Evolutionary conservation across 495 filamentous ascomycete species (phyloP), one percentile per base, ranked within the genome.

Genomic region (Penicillium canescens): DNA sequence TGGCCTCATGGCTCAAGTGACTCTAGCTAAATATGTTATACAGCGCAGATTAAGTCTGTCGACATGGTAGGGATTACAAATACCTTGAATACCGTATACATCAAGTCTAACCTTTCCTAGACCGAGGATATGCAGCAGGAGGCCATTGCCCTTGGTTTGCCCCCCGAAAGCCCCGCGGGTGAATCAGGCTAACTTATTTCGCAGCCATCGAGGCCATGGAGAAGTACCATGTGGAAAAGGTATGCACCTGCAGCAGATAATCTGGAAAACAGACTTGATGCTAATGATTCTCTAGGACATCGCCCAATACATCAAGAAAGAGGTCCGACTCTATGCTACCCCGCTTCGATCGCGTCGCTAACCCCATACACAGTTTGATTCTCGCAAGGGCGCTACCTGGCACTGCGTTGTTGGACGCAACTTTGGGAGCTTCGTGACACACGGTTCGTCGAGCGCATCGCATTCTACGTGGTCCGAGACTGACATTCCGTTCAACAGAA

Each of bases 361-460:
- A 50, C 45, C 24, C 26, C n/a, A 42, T 42, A 51, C 37, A 47
- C 62, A 96, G 90, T 94, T 96, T 61, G 90, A 96, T 69, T 85
- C 86, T 52, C 84, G 91, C 63, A 96, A 93, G 77, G 91, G 93
- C 23, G 89, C 91, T 54, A 96, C 90, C 61, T 96, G 94, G 94
- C 94, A 99, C 74, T 98, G 95, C 74, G 96, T 99, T 54, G 94
- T 98, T 10, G 94, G 94, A 37, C 83, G 95, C 50, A 98, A 99
- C 79, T 99, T 98, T 71, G 94, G 94, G 62, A 97, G 93, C 76
- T 99, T 96, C 61, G 95, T 99, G 39, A 99, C 94, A 23, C 94
- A 99, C 65, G 94, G 92, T 96, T 82, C 20, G 39, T 43, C 11
- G 39, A 53, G 80, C 56, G 18, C 12, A 18, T 6, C 38, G 28